Conservation (phyloP, 768 basidiomycete species). For the Lyophyllum atratum region DNA sequence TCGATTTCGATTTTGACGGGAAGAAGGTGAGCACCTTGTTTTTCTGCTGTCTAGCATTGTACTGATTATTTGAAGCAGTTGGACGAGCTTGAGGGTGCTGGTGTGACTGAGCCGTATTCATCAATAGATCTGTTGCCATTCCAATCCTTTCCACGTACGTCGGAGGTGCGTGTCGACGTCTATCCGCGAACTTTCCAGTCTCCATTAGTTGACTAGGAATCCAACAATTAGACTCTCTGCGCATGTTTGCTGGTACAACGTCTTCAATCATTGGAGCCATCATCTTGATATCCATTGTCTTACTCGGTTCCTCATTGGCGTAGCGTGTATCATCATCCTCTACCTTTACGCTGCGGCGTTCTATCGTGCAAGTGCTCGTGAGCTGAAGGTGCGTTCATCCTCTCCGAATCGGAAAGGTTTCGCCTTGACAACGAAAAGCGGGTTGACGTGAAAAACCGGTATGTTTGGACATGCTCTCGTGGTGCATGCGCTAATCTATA, state of each 20-base stretch:
- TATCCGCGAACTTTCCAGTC: no score
- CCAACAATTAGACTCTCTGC: conserved; percentile 73
- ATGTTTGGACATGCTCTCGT: conserved; percentile 4
- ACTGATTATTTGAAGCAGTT: conserved; percentile 39
- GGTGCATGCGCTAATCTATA: background rate
- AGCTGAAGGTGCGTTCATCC: conserved; percentile 66
- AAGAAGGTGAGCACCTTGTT: conserved; percentile 50
- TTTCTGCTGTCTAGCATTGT: background rate
- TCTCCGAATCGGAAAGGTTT: conserved; percentile 68
- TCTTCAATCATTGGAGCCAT: conserved; percentile 73
- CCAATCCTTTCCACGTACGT: conserved; percentile 80
- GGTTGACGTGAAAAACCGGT: conserved; percentile 85
- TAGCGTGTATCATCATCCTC: conserved; percentile 54
- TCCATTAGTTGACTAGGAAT: no score
- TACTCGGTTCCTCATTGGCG: conserved; percentile 84
- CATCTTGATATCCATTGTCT: conserved; percentile 73
- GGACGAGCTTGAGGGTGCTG: conserved; percentile 71
- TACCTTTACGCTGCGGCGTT: conserved; percentile 78
- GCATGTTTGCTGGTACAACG: conserved; percentile 68
- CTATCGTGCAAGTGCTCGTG: conserved; percentile 84
- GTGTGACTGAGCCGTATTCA: conserved; percentile 66
- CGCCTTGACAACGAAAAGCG: conserved; percentile 69
- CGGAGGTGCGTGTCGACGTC: no score
- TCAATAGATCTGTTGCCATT: conserved; percentile 77
- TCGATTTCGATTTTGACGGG: conserved; percentile 73